phyloP scores from a whole-genome alignment of 139 green algal genomes.

The Limnomonas spitsbergensis region DNA sequence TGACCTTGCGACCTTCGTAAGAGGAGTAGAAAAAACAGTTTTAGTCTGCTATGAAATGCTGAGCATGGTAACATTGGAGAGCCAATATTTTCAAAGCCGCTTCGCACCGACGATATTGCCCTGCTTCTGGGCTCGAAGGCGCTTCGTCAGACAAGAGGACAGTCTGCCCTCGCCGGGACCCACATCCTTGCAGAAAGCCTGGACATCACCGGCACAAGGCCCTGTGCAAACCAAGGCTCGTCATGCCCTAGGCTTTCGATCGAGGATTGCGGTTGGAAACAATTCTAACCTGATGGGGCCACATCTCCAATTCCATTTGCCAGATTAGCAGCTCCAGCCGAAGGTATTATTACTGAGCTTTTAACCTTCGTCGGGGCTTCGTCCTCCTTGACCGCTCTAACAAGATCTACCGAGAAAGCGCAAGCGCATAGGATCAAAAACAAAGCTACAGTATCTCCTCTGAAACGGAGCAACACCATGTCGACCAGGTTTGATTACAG shows the following conservation, averaged over 20 bases:
- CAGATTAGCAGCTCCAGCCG: slow-evolving; percentile 35
- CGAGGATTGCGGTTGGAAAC: neutral
- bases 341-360: slow-evolving; percentile 30
- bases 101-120: slow-evolving; percentile 33
- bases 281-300: slow-evolving; percentile 3
- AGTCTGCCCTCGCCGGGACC: slow-evolving; percentile 42
- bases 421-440: no score
- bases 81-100: no score
- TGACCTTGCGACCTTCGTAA: slow-evolving; percentile 50
- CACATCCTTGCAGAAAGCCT: slow-evolving; percentile 52
- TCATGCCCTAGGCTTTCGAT: neutral
- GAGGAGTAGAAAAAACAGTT: slow-evolving; percentile 1
- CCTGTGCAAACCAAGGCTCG: slow-evolving; percentile 28
- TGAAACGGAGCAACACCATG: no score
- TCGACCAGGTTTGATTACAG: no score
- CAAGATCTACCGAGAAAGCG: neutral
- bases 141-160: slow-evolving; percentile 41
- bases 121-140: slow-evolving; percentile 32
- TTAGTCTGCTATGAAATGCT: neutral
- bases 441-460: no score
- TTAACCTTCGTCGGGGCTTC: neutral
- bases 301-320: slow-evolving; percentile 36
- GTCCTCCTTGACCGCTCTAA: neutral
- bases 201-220: slow-evolving; percentile 38
- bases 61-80: no score